Percentiles rank a stretch among this genome's conserved stretches.
These are phyloP conservation scores for Cutaneotrichosporon mucoides DNA, from an alignment of 1,284 basidiomycete genomes.

Conservation along the genomic window DNA sequence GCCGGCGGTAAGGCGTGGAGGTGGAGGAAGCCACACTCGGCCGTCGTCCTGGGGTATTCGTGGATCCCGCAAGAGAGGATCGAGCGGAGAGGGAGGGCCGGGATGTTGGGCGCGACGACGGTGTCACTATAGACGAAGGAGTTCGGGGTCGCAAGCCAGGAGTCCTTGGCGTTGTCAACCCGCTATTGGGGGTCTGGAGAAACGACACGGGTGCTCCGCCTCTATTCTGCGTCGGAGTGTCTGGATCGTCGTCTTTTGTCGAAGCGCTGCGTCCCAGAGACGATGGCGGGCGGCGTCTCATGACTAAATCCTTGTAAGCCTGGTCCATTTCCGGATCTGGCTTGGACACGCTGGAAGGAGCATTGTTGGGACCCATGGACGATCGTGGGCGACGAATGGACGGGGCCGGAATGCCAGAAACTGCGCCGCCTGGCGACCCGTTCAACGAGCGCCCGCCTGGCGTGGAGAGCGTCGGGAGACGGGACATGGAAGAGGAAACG, in stretches of 20 bases:
- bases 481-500: slow-evolving; percentile 27
- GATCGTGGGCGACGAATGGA: slow-evolving; percentile 39
- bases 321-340: slow-evolving; percentile 35
- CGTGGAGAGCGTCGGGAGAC: slow-evolving; percentile 40
- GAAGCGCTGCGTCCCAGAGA: neutral
- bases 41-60: slow-evolving; percentile 28
- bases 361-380: slow-evolving; percentile 32
- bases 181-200: slow-evolving; percentile 2
- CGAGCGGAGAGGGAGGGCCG: slow-evolving; percentile 28
- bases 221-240: slow-evolving; percentile 28
- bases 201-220: slow-evolving; percentile 5
- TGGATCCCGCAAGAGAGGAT: slow-evolving; percentile 29
- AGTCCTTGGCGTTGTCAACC: slow-evolving; percentile 29
- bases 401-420: slow-evolving; percentile 38
- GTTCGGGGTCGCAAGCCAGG: slow-evolving; percentile 34
- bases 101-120: slow-evolving; percentile 28
- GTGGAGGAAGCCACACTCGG: slow-evolving; percentile 37
- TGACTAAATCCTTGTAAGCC: slow-evolving; percentile 35
- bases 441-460: slow-evolving; percentile 25
- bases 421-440: slow-evolving; percentile 21
- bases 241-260: slow-evolving; percentile 24
- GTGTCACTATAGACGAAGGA: slow-evolving; percentile 25
- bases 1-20: slow-evolving; percentile 34
- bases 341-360: neutral
- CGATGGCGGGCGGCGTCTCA: slow-evolving; percentile 30